phyloP scores from a whole-genome alignment of 2,329 filamentous ascomycete genomes.

The Fusarium sp. region DNA sequence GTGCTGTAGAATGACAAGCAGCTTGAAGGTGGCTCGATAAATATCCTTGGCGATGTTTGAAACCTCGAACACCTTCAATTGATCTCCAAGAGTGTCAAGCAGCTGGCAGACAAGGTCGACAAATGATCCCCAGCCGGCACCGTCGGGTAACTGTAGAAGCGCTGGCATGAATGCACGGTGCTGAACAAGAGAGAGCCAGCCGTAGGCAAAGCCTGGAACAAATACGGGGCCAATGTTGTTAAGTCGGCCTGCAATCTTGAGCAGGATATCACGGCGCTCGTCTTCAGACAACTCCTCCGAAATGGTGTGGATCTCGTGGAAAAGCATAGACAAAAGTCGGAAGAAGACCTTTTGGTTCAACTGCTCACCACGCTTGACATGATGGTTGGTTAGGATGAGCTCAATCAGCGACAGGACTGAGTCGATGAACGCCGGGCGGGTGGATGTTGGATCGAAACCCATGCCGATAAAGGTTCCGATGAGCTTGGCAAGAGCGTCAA shows the following conservation, averaged over 20 bases:
- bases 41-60: conserved; percentile 82
- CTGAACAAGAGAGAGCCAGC: conserved; percentile 85
- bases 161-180: conserved; percentile 88
- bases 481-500: conserved; percentile 88
- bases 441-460: conserved; percentile 74
- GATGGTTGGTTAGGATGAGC: conserved; percentile 87
- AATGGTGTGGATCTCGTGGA: conserved; percentile 79
- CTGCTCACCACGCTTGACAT: conserved; percentile 82
- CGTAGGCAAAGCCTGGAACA: conserved; percentile 87
- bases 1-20: conserved; percentile 89
- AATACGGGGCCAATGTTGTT: conserved; percentile 81
- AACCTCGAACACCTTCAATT: conserved; percentile 81
- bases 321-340: conserved; percentile 85
- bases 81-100: conserved; percentile 81
- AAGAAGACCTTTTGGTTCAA: conserved; percentile 94
- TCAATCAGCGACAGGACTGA: conserved; percentile 83
- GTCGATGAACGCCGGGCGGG: conserved; percentile 81
- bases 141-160: conserved; percentile 77
- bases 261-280: conserved; percentile 78
- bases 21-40: conserved; percentile 86
- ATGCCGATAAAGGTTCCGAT: conserved; percentile 82
- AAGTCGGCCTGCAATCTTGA: conserved; percentile 80
- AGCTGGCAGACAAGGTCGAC: conserved; percentile 81
- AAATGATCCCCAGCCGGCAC: conserved; percentile 82
- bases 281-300: conserved; percentile 71